These are phyloP conservation scores for Myxozyma lipomycoides DNA, from an alignment of 805 yeast species.

Conservation along the genomic window DNA sequence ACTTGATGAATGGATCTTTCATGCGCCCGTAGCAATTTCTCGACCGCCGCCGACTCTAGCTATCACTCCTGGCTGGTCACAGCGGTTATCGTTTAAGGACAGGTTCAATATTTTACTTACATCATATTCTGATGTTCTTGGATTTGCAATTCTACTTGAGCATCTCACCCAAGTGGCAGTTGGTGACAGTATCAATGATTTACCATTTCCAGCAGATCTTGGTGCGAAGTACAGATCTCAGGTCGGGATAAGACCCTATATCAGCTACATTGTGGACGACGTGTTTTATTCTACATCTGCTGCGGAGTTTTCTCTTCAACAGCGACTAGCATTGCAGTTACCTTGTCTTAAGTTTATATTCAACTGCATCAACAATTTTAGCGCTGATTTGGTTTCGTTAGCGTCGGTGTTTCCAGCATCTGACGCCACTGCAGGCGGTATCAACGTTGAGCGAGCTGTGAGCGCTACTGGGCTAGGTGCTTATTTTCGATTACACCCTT, in stretches of 20 bases:
- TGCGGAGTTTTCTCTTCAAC: conserved; percentile 39
- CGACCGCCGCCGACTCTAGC: conserved; percentile 14
- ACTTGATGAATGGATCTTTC: conserved; percentile 67
- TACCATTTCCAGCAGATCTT: conserved; percentile 59
- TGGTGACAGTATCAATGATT: conserved; percentile 33
- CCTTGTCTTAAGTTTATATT: conserved; percentile 51
- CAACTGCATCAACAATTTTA: conserved; percentile 49
- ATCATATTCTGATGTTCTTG: conserved; percentile 53
- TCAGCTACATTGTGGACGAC: conserved; percentile 66
- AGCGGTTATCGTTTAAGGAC: conserved; percentile 41
- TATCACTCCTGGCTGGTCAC: conserved; percentile 34
- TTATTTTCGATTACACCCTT: conserved; percentile 65
- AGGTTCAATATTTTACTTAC: conserved; percentile 47
- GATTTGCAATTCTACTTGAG: conserved; percentile 56
- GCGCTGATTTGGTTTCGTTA: conserved; percentile 50
- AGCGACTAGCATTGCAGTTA: conserved; percentile 48
- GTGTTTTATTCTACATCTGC: conserved; percentile 52
- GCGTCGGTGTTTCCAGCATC: conserved; percentile 46
- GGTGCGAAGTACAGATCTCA: conserved; percentile 58
- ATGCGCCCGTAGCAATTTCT: conserved; percentile 25
- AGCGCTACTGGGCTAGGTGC: conserved; percentile 44
- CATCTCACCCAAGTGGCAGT: conserved; percentile 33
- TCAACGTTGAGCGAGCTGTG: conserved; percentile 49
- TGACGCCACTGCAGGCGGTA: conserved; percentile 25
- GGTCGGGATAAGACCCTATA: conserved; percentile 70